A percentile compares a stretch with the other conserved stretches of the same genome.
phyloP scores from a whole-genome alignment of 2,329 filamentous ascomycete species.

The Colletotrichum musicola region DNA sequence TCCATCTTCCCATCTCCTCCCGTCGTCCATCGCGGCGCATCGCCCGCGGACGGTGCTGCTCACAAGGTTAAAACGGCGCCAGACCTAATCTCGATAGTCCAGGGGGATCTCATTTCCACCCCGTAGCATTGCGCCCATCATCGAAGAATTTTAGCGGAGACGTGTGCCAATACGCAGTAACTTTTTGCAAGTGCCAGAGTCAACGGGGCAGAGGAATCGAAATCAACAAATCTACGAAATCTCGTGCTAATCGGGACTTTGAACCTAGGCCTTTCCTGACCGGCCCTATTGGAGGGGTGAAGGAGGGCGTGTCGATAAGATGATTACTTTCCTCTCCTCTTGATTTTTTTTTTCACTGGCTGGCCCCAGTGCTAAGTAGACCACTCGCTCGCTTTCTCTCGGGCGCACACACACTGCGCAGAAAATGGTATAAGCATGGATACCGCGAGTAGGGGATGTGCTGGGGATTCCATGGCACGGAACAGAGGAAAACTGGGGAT shows the following conservation, averaged over 20 bases:
- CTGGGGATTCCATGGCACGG: constrained; percentile 29
- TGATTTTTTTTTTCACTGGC: too few relatives aligned
- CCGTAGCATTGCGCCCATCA: constrained; percentile 21
- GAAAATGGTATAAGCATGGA: constrained; percentile 27
- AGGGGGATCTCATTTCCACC: constrained; percentile 34
- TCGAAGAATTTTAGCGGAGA: constrained; percentile 14
- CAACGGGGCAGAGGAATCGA: too few relatives aligned
- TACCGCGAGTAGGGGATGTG: constrained; percentile 22
- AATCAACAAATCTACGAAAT: constrained; percentile 18
- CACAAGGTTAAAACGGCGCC: constrained; percentile 31
- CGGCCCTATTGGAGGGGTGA: too few relatives aligned
- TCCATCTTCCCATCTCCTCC: not conserved
- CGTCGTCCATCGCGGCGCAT: not conserved
- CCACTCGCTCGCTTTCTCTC: not conserved
- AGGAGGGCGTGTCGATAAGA: constrained; percentile 9
- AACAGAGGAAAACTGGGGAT: constrained; percentile 23
- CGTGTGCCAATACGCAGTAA: constrained; percentile 9
- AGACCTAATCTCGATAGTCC: constrained; percentile 36
- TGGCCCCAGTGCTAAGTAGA: too few relatives aligned
- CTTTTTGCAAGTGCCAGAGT: not conserved
- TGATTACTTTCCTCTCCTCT: too few relatives aligned
- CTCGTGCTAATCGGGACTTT: constrained; percentile 14
- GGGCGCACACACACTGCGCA: not conserved
- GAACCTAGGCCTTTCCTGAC: too few relatives aligned
- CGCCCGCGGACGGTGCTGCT: constrained; percentile 2